phyloP scores from a whole-genome alignment of 2,329 filamentous ascomycete genomes.

The Lecanicillium sp. region DNA sequence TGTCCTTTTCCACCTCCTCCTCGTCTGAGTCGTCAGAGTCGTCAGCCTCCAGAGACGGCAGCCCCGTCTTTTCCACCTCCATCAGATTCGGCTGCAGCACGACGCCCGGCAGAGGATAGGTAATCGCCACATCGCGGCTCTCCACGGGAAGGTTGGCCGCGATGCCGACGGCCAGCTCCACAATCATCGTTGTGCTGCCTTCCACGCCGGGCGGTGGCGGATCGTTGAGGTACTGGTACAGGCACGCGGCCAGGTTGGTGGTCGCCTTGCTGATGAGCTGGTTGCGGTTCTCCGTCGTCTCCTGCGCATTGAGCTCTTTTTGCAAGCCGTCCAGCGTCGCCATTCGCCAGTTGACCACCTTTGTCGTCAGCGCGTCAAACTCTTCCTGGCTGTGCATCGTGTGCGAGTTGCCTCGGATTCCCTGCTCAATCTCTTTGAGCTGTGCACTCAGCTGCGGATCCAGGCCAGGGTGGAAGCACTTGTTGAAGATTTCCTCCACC shows the following conservation, averaged over 20 bases:
- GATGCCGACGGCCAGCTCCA: conserved; percentile 83
- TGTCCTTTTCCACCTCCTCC: conserved; percentile 31
- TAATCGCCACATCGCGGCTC: conserved; percentile 80
- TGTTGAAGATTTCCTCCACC: conserved; percentile 83
- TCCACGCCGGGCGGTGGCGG: conserved; percentile 77
- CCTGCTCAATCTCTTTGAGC: conserved; percentile 80
- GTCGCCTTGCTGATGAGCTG: conserved; percentile 66
- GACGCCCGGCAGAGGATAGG: conserved; percentile 75
- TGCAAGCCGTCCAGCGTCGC: conserved; percentile 87
- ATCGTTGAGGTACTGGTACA: conserved; percentile 68
- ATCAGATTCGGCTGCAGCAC: conserved; percentile 65
- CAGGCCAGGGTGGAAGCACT: conserved; percentile 85
- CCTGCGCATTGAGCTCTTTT: conserved; percentile 56
- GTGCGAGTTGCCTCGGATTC: conserved; percentile 72
- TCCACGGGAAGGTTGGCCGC: conserved; percentile 81
- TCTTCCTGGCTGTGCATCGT: conserved; percentile 74
- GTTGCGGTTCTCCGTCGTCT: conserved; percentile 58
- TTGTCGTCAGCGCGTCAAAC: conserved; percentile 76
- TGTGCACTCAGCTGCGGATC: conserved; percentile 68
- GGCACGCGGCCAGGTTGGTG: conserved; percentile 55
- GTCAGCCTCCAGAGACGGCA: conserved; percentile 52
- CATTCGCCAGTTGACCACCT: conserved; percentile 88
- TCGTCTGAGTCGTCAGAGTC: conserved; percentile 32
- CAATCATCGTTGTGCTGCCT: conserved; percentile 83
- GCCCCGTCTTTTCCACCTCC: conserved; percentile 71